Conservation (phyloP, 352 stramenopile species). For the Globisporangium cederbergense region DNA sequence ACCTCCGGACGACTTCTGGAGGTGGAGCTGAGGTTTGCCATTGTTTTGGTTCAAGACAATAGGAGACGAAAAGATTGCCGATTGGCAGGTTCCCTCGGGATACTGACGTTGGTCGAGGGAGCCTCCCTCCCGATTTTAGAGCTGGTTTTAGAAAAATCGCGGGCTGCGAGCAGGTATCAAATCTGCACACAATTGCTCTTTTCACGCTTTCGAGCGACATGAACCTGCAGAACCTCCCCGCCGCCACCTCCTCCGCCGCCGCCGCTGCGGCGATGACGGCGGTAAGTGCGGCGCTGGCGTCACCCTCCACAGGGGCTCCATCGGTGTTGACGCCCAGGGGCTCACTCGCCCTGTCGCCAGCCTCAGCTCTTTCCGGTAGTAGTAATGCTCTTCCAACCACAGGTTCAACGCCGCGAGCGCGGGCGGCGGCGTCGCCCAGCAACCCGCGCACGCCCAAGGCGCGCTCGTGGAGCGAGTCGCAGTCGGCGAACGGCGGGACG, state of each 20-base stretch:
- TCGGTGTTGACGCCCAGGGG: background rate
- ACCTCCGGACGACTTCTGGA: too few species aligned
- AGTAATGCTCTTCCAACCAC: background rate
- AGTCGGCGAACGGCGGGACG: background rate
- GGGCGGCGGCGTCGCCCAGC: background rate
- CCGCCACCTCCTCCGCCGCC: background rate
- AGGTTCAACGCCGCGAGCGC: background rate
- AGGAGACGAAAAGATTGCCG: too few species aligned
- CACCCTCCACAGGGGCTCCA: background rate
- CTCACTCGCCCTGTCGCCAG: background rate
- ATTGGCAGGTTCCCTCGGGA: too few species aligned
- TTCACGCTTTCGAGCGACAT: slow-evolving; percentile 21
- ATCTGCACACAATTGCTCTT: background rate
- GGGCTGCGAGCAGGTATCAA: too few species aligned
- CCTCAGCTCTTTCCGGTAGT: too few species aligned
- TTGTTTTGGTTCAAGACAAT: too few species aligned
- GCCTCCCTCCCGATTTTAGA: too few species aligned
- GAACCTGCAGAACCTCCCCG: slow-evolving; percentile 13
- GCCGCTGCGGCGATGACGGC: background rate
- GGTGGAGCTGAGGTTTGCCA: too few species aligned
- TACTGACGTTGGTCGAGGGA: too few species aligned
- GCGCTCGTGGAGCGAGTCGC: slow-evolving; percentile 5
- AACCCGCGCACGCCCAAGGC: slow-evolving; percentile 6
- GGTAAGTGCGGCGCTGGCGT: background rate
- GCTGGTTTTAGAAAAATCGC: too few species aligned